Conservation (phyloP, 1,284 basidiomycete genomes). For the Ustilago curta region DNA sequence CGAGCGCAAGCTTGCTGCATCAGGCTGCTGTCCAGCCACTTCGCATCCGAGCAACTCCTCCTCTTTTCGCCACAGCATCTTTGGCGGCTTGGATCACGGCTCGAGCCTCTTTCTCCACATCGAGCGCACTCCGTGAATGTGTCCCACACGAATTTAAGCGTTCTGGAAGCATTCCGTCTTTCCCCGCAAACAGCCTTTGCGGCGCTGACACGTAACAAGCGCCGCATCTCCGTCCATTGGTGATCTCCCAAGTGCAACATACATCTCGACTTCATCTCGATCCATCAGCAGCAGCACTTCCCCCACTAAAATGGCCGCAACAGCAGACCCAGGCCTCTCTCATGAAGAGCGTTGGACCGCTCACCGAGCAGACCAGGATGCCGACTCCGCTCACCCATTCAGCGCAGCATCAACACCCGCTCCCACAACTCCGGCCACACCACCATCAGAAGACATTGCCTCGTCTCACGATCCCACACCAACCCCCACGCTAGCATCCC, state of each 20-base stretch:
- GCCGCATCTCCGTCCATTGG: no score
- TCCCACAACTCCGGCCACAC: slow-evolving; percentile 39
- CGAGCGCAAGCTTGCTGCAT: neutral
- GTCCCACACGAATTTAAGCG: neutral
- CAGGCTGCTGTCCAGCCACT: neutral
- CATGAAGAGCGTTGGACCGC: slow-evolving; percentile 47
- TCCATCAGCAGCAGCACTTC: neutral
- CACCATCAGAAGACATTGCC: slow-evolving; percentile 37
- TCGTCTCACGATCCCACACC: slow-evolving; percentile 29
- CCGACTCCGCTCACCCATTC: slow-evolving; percentile 13
- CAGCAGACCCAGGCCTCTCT: slow-evolving; percentile 19
- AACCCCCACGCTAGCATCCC: slow-evolving; percentile 1
- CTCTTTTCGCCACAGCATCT: neutral
- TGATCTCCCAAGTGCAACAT: neutral
- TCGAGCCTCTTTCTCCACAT: neutral
- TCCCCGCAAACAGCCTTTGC: neutral
- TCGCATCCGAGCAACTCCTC: neutral
- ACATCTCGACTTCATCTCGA: neutral
- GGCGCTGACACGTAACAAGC: no score
- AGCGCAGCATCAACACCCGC: slow-evolving; percentile 49
- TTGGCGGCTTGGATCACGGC: neutral
- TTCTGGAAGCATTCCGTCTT: slow-evolving; percentile 3
- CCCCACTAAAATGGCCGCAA: slow-evolving; percentile 23
- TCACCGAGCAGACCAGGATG: slow-evolving; percentile 38
- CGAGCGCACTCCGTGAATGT: neutral